Evolutionary conservation across 257 asterid species (phyloP).

Genomic region (Vinca minor): DNA sequence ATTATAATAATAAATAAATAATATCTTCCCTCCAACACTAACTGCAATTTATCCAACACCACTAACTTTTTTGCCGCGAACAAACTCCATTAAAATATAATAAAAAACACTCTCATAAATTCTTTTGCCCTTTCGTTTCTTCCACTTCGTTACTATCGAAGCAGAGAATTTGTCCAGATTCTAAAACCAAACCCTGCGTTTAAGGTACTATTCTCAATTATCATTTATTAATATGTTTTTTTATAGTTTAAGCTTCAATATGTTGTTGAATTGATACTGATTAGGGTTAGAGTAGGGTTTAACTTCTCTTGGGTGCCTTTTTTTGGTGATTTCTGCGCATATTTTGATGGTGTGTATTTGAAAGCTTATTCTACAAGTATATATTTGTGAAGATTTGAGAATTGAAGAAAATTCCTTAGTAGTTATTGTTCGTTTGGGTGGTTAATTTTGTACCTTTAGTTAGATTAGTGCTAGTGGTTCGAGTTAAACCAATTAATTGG

Average conservation of each 20-base stretch:
- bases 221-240: no score
- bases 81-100: background rate
- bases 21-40: background rate
- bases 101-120: no score
- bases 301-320: background rate
- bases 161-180: background rate
- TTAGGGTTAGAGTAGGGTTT: slow-evolving; percentile 3
- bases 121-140: background rate
- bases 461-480: background rate
- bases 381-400: background rate
- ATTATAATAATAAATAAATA: no score
- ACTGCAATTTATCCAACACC: no score
- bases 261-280: background rate
- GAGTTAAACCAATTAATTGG: no score
- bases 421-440: background rate
- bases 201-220: background rate
- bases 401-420: background rate
- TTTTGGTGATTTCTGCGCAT: background rate
- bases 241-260: background rate
- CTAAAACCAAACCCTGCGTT: no score
- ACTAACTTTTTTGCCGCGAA: background rate
- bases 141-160: background rate
- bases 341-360: background rate
- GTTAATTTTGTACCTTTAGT: background rate
- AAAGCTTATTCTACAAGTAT: no score